Evolutionary conservation across 2,329 filamentous ascomycete genomes (phyloP).

Genomic region (Colletotrichum higginsianum): DNA sequence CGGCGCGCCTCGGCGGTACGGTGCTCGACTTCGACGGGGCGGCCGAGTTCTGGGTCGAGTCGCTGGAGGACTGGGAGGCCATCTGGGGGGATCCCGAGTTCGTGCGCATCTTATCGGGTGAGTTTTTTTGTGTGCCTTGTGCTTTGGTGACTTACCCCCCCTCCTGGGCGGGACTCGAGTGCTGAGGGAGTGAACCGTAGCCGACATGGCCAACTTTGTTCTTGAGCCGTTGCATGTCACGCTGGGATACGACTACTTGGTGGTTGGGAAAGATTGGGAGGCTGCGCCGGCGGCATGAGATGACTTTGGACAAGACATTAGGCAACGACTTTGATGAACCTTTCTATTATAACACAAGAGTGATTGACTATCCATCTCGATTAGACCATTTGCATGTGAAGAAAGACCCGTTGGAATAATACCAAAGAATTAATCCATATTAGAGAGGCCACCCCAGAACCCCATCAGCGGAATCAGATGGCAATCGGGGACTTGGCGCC

Average conservation of each 20-base stretch:
- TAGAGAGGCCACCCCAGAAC: too few species aligned
- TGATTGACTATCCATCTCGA: not conserved
- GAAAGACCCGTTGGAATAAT: not conserved
- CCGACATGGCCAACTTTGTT: slow-evolving; percentile 35
- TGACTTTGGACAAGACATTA: not conserved
- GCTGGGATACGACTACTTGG: slow-evolving; percentile 39
- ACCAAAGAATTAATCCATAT: too few species aligned
- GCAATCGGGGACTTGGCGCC: not conserved
- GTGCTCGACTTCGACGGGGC: slow-evolving; percentile 42
- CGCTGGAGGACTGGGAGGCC: slow-evolving; percentile 34
- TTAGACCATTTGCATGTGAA: not conserved
- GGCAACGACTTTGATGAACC: too few species aligned
- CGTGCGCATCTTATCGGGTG: slow-evolving; percentile 22
- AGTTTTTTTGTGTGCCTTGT: not conserved
- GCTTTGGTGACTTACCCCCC: too few species aligned
- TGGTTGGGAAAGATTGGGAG: slow-evolving; percentile 18
- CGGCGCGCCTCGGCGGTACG: slow-evolving; percentile 21
- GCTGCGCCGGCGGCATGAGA: not conserved
- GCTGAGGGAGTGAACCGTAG: not conserved
- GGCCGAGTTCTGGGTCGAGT: slow-evolving; percentile 40
- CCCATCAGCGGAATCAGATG: slow-evolving; percentile 26
- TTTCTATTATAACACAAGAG: too few species aligned
- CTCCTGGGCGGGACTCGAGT: not conserved
- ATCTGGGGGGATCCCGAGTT: slow-evolving; percentile 27
- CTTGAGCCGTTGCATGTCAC: slow-evolving; percentile 33